Evolutionary conservation across 306 rosid species (phyloP), one percentile per base, ranked within the genome.

Genomic region (Sechiopsis laciniata): DNA sequence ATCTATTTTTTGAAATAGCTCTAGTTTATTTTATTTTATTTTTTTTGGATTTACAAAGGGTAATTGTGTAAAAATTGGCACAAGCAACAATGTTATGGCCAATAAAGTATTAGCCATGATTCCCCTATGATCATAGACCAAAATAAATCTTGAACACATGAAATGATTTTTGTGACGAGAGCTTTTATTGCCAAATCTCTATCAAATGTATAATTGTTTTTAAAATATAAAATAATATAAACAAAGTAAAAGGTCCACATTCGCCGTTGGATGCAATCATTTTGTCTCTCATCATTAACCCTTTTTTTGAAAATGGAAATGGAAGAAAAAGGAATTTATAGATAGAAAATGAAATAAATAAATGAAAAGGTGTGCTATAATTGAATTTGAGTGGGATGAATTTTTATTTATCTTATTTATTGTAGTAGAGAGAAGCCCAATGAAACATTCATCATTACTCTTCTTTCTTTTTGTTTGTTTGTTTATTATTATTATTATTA

Each of bases 221-320:
- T 37, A 37, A 37, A 37, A 7, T 37, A 37, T 37, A 37, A 5
- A 5, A 7, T 37, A 5, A 5, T 61, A 61, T 21, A 22, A 24
- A 59, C 3, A 59, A 59, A 79, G 78, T 90, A 81, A 84, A 82
- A 83, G 79, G 46, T 91, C 88, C 84, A 82, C 87, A 55, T 82
- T 73, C 85, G 87, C 97, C 96, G 88, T 84, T 86, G 79, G 82
- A 84, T 84, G 75, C 45, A 37, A 89, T 78, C 84, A 84, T 85
- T 63, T 71, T 72, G 80, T 79, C 78, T 71, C 62, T 46, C 69
- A 79, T 84, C 1, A 84, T 84, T 42, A 71, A 79, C 78, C 75
- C 45, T 37, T 37, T 88, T 80, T 51, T 51, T 6, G 7, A 5
- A 71, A 15, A 53, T 71, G 62, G 62, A 53, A 26, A 8, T 14